phyloP scores from a whole-genome alignment of 306 rosid species.

The Cicer judaicum region DNA sequence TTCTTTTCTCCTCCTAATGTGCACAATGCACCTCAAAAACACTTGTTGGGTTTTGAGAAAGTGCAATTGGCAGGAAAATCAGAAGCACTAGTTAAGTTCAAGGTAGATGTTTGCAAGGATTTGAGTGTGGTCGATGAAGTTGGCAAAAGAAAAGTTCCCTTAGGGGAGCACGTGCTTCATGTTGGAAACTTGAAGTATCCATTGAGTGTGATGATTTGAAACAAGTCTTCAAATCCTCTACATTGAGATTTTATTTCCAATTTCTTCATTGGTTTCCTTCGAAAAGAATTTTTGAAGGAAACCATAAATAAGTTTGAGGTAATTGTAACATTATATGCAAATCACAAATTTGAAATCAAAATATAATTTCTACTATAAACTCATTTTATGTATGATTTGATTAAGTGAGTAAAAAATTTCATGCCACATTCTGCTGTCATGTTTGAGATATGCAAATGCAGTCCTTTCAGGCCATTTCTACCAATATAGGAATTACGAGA shows the following conservation, averaged over 20 bases:
- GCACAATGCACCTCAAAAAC: conserved; percentile 82
- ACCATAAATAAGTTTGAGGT: conserved; percentile 44
- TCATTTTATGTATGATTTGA: neutral
- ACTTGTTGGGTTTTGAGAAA: conserved; percentile 79
- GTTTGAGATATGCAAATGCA: no score
- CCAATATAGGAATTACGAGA: no score
- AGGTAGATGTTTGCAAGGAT: conserved; percentile 86
- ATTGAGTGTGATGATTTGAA: conserved; percentile 76
- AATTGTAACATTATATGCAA: conserved; percentile 47
- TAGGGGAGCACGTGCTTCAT: conserved; percentile 81
- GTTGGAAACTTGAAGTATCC: conserved; percentile 82
- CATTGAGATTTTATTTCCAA: conserved; percentile 27
- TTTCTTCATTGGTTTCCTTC: conserved; percentile 42
- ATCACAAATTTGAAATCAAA: conserved; percentile 40
- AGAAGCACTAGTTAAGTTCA: conserved; percentile 64
- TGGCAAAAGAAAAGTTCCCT: conserved; percentile 76
- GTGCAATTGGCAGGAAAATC: conserved; percentile 59
- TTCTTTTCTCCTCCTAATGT: conserved; percentile 75
- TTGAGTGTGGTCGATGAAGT: conserved; percentile 84
- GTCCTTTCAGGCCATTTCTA: no score
- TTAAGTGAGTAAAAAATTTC: neutral
- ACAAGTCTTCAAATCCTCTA: conserved; percentile 49
- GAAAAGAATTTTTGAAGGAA: conserved; percentile 34
- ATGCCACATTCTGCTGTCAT: no score
- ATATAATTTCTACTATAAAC: neutral